Percentiles rank a stretch among this genome's conserved stretches.
Conservation (phyloP, 73 alveolate species). For the Breviolum minutum region DNA sequence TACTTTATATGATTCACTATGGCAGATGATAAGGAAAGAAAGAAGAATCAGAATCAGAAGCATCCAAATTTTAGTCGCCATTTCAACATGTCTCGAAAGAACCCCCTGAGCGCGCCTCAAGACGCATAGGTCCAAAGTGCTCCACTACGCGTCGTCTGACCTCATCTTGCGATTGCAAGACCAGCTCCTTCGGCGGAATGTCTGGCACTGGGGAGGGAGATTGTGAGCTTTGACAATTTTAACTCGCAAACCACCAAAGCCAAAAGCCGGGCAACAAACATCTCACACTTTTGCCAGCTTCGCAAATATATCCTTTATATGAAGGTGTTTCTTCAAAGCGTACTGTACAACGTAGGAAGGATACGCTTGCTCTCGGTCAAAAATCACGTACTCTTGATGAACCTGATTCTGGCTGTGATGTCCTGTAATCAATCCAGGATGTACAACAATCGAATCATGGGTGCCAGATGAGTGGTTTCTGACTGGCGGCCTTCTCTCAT, state of each 20-base stretch:
- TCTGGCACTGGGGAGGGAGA: background rate
- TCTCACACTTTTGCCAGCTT: background rate
- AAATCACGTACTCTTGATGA: slow-evolving; percentile 51
- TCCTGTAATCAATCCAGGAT: slow-evolving; percentile 28
- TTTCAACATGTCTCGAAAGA: background rate
- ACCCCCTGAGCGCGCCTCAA: slow-evolving; percentile 24
- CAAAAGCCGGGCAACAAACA: background rate
- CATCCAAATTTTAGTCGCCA: background rate
- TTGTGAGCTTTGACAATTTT: background rate
- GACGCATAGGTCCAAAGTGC: slow-evolving; percentile 76
- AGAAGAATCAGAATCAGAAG: too few relatives aligned
- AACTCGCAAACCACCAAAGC: background rate
- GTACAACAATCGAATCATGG: slow-evolving; percentile 12
- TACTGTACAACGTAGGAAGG: slow-evolving; percentile 48
- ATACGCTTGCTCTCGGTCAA: slow-evolving; percentile 58
- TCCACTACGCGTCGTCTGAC: slow-evolving; percentile 82
- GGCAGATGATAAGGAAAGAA: too few relatives aligned
- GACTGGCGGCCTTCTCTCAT: slow-evolving; percentile 26
- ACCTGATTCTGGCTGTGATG: slow-evolving; percentile 26
- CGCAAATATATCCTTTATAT: too few relatives aligned
- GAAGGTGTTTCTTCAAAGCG: background rate
- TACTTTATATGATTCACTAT: too few relatives aligned
- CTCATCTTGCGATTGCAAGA: slow-evolving; percentile 70
- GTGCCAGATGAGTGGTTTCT: background rate
- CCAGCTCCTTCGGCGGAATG: slow-evolving; percentile 44